A percentile compares a stretch with the other conserved stretches of the same genome.
These are phyloP conservation scores for Lojkania enalia DNA, from an alignment of 2,329 filamentous ascomycete genomes.

Conservation along the genomic window DNA sequence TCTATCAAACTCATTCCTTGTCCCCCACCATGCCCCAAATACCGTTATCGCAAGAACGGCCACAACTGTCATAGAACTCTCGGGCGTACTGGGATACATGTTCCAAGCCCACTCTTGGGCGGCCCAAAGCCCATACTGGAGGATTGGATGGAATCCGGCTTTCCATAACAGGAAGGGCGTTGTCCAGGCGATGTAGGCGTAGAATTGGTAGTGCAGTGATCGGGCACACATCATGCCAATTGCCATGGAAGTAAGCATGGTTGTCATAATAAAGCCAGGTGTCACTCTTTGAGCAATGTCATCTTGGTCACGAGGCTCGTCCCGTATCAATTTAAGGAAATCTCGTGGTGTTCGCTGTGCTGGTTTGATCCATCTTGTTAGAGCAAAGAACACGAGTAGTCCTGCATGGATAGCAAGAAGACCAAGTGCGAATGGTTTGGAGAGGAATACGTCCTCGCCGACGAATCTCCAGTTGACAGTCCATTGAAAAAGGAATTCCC, in stretches of 20 bases:
- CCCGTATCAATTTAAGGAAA: conserved; percentile 56
- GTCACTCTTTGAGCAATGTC: conserved; percentile 63
- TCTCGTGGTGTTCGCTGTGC: conserved; percentile 61
- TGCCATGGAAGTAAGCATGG: conserved; percentile 73
- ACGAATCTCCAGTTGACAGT: conserved; percentile 98
- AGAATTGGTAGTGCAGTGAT: conserved; percentile 94
- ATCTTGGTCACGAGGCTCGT: conserved; percentile 54
- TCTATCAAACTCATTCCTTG: conserved; percentile 49
- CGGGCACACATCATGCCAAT: conserved; percentile 85
- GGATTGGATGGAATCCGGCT: conserved; percentile 66
- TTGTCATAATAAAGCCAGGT: conserved; percentile 73
- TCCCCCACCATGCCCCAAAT: conserved; percentile 62
- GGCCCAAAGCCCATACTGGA: conserved; percentile 71
- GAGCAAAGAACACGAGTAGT: conserved; percentile 68
- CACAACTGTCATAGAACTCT: conserved; percentile 70
- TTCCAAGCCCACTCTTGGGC: conserved; percentile 94
- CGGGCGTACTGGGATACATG: conserved; percentile 77
- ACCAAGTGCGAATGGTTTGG: conserved; percentile 66
- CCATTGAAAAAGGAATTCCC: conserved; percentile 95
- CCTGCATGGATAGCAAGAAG: conserved; percentile 68
- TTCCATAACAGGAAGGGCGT: conserved; percentile 87
- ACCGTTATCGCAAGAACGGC: conserved; percentile 70
- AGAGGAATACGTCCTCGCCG: conserved; percentile 79
- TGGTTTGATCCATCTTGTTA: conserved; percentile 72
- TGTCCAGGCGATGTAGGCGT: conserved; percentile 86